phyloP scores from a whole-genome alignment of 2,329 filamentous ascomycete genomes.

The Alternaria burnsii region DNA sequence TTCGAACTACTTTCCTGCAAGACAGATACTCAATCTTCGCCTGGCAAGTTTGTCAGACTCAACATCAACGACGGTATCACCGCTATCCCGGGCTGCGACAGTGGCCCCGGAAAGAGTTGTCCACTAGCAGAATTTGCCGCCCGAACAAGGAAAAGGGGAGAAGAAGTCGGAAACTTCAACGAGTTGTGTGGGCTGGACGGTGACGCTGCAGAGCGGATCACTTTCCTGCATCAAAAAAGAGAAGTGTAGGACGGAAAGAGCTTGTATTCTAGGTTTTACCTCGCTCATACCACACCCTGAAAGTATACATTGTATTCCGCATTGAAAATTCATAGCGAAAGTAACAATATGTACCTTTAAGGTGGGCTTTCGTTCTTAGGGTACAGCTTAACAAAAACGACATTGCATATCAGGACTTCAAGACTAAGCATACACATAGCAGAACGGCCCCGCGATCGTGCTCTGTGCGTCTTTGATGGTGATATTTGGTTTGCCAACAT shows the following conservation, averaged over 20 bases:
- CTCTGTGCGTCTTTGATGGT: conserved; percentile 52
- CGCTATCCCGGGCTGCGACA: conserved; percentile 57
- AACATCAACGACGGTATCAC: conserved; percentile 67
- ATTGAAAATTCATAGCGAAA: background rate
- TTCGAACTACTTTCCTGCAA: conserved; percentile 61
- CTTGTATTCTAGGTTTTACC: background rate
- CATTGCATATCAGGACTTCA: background rate
- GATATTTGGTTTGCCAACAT: conserved; percentile 24
- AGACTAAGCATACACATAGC: conserved; percentile 52
- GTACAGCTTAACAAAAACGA: background rate
- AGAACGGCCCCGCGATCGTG: conserved; percentile 36
- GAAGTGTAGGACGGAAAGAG: background rate
- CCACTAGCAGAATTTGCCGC: conserved; percentile 55
- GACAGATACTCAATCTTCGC: background rate
- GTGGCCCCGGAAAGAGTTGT: conserved; percentile 60
- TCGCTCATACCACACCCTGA: background rate
- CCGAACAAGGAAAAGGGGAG: conserved; percentile 52
- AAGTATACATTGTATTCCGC: background rate
- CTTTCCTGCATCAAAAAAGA: conserved; percentile 58
- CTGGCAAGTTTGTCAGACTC: conserved; percentile 57
- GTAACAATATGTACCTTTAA: background rate
- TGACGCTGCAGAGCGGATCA: conserved; percentile 54
- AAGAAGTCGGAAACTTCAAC: conserved; percentile 58
- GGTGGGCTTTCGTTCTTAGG: background rate
- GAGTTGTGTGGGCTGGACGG: conserved; percentile 58